Percentiles rank a stretch among this genome's conserved stretches.
These are phyloP conservation scores for Lentinula boryana DNA, from an alignment of 768 basidiomycete genomes.

Conservation along the genomic window DNA sequence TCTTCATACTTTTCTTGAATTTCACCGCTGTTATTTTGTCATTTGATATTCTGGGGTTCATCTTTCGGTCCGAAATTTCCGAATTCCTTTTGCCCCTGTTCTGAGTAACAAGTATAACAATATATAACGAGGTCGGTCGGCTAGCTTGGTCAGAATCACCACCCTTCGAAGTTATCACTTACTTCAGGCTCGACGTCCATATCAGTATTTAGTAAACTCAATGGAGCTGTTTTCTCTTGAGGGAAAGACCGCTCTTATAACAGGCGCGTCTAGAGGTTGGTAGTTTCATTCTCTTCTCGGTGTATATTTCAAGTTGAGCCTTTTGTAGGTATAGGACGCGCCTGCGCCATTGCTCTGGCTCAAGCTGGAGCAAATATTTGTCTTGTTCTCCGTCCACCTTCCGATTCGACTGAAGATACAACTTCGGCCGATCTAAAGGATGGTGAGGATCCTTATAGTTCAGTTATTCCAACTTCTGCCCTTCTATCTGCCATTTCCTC, in stretches of 20 bases:
- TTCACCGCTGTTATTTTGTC: neutral
- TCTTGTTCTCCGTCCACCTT: constrained; percentile 33
- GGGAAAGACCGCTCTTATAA: constrained; percentile 69
- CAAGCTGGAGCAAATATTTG: constrained; percentile 43
- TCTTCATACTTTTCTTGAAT: neutral
- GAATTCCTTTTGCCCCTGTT: neutral
- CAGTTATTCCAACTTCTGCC: neutral
- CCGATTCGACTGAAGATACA: constrained; percentile 7
- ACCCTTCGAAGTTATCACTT: no score
- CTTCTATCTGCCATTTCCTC: constrained; percentile 8
- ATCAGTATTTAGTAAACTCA: constrained; percentile 26
- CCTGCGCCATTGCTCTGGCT: constrained; percentile 42
- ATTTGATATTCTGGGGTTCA: neutral
- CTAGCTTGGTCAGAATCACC: no score
- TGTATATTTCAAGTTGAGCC: constrained; percentile 3
- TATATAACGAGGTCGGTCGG: no score
- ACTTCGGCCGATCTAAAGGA: constrained; percentile 15
- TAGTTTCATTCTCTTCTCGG: constrained; percentile 15
- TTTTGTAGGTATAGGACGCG: constrained; percentile 40
- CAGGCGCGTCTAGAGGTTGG: constrained; percentile 72
- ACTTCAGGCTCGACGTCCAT: neutral
- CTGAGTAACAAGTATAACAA: neutral
- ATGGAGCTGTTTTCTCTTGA: constrained; percentile 59
- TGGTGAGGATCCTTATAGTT: constrained; percentile 6
- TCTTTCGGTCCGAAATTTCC: neutral